Base-by-base conservation (phyloP, 345 rosid species). In the Heritiera littoralis region DNA sequence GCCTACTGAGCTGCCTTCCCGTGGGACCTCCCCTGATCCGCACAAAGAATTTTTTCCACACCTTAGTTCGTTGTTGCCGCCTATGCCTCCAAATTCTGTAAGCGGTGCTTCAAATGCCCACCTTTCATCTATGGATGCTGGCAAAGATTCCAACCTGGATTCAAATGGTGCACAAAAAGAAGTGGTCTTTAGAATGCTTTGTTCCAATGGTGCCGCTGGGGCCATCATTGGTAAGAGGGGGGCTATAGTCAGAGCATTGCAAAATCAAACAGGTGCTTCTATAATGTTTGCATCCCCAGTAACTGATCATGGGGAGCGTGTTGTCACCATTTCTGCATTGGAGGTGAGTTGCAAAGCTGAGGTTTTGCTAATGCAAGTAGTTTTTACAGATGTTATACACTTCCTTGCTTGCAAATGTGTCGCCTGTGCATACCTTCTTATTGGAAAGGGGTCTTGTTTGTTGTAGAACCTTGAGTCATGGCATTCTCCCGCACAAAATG, bases 151-250 rank as follows among this genome's bases (percentile, higher is more conserved):
- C 48, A 75, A 77, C 40, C 66, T 43, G 9, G 84, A 67, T 6
- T 60, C 68, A 1, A 67, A 80, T 74, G 69, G 66, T 17, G 81
- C 73, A 18, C 66, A 73, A 20, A 56, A 76, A 12, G 80, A 86
- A 64, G 90, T 90, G 81, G 87, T 85, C 56, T 90, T 86, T 54
- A 88, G 88, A 72, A 45, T 92, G 45, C 84, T 92, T 46, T 88
- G 87, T 80, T 80, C 94, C n/a, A 67, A 78, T 82, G 56, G 41
- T 49, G 86, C 81, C 67, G 90, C 91, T 38, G 92, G 93, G n/a
- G 87, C 88, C 61, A 87, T 90, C n/a, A 92, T 92, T 81, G 97
- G 97, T 76, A 86, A 81, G 83, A 84, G 54, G 82, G 94, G 97
- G 64, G 79, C 82, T 65, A 76, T 80, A 56, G 86, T 92, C 59